A percentile compares a stretch with the other conserved stretches of the same genome.
Evolutionary conservation across 768 basidiomycete genomes (phyloP).

Genomic region (Amanita rimosa): DNA sequence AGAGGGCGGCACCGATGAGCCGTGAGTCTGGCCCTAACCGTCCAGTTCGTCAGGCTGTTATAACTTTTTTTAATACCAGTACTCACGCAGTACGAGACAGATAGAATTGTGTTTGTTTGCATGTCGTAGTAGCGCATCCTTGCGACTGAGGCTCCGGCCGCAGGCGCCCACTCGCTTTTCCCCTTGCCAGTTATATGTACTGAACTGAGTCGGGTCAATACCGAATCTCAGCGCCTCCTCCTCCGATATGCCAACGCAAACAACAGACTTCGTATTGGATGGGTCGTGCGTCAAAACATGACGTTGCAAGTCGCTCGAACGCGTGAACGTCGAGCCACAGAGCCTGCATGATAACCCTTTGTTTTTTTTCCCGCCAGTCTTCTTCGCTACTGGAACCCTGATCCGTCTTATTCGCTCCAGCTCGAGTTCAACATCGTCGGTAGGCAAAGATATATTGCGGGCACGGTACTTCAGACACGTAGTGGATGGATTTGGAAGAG

Average conservation of each 20-base stretch:
- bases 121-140: constrained; percentile 36
- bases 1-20: not conserved
- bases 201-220: not conserved
- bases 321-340: not conserved
- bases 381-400: not conserved
- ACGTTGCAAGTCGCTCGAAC: not conserved
- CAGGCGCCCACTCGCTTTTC: constrained; percentile 34
- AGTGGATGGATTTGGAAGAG: not conserved
- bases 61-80: not conserved
- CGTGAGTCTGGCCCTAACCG: not conserved
- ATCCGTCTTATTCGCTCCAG: not conserved
- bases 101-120: not conserved
- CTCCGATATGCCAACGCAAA: not conserved
- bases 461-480: not conserved
- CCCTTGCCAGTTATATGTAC: constrained; percentile 11
- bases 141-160: constrained; percentile 27
- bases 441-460: not conserved
- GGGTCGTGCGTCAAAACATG: constrained; percentile 1
- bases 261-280: not conserved
- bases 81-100: constrained; percentile 1
- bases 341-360: not conserved
- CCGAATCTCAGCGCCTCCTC: constrained; percentile 9
- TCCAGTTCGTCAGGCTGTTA: not conserved
- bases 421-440: not conserved
- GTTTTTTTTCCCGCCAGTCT: not conserved